phyloP scores from a whole-genome alignment of 2,329 filamentous ascomycete species.

The Penicillium sp. region DNA sequence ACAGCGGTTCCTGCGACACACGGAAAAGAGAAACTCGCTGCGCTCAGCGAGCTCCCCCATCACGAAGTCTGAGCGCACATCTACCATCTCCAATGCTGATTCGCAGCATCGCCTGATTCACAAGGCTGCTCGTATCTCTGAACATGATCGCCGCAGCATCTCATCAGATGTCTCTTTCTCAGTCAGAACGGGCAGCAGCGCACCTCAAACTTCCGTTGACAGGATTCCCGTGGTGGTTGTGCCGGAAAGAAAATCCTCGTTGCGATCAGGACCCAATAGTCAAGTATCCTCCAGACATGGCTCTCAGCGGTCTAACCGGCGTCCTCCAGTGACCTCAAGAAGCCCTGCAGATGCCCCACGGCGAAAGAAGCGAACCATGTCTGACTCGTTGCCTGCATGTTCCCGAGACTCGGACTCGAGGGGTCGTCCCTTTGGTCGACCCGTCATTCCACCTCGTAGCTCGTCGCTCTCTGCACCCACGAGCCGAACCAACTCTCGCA shows the following conservation, averaged over 20 bases:
- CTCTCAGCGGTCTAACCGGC: conserved; percentile 39
- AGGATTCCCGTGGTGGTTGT: conserved; percentile 50
- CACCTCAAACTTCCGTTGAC: conserved; percentile 34
- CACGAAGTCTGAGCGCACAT: conserved; percentile 46
- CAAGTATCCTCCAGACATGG: conserved; percentile 37
- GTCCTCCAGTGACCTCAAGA: conserved; percentile 36
- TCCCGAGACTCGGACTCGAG: conserved; percentile 28
- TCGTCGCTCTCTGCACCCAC: conserved; percentile 50
- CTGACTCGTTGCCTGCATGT: conserved; percentile 36
- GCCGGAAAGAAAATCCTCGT: conserved; percentile 47
- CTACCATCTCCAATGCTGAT: conserved; percentile 43
- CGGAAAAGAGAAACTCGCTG: conserved; percentile 53
- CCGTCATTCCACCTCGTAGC: conserved; percentile 40
- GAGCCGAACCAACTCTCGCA: conserved; percentile 44
- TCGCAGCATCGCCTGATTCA: conserved; percentile 51
- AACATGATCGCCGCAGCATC: conserved; percentile 46
- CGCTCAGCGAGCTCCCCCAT: conserved; percentile 48
- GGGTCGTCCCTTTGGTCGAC: conserved; percentile 28
- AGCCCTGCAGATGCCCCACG: conserved; percentile 35
- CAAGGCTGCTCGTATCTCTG: conserved; percentile 50
- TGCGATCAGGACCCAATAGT: conserved; percentile 40
- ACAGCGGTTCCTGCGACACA: conserved; percentile 51
- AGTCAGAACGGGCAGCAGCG: conserved; percentile 31
- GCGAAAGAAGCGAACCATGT: conserved; percentile 39
- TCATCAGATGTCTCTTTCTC: conserved; percentile 43